Conservation (phyloP, 1,284 basidiomycete species). For the Rhodotorula sp. region DNA sequence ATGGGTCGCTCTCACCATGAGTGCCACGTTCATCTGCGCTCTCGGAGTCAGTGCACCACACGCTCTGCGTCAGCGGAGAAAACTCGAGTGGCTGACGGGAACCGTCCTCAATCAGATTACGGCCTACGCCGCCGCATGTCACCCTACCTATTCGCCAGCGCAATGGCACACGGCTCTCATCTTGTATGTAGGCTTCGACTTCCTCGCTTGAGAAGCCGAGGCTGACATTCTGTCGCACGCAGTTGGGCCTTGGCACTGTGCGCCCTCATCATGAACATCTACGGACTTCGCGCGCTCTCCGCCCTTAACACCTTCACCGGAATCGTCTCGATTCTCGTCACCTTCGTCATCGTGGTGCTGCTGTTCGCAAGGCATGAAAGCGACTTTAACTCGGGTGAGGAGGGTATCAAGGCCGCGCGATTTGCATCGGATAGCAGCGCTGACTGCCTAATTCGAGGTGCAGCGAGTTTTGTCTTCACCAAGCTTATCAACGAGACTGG, state of each 20-base stretch:
- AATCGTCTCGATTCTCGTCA: not conserved
- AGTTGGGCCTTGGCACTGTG: not conserved
- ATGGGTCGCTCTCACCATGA: not conserved
- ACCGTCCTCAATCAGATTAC: not conserved
- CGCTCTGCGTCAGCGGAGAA: not conserved
- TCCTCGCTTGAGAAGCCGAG: not conserved
- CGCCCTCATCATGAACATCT: constrained; percentile 4
- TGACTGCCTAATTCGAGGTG: no score
- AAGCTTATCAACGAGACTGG: constrained; percentile 7
- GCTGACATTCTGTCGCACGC: not conserved
- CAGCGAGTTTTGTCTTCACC: not conserved
- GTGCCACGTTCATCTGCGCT: not conserved
- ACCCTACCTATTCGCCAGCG: not conserved
- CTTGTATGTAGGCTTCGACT: not conserved
- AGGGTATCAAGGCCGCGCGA: no score
- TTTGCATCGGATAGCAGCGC: no score
- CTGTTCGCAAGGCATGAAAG: not conserved
- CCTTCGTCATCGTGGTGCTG: not conserved
- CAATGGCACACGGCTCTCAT: not conserved
- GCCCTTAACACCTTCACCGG: not conserved
- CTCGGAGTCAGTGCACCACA: not conserved
- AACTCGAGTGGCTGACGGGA: no score
- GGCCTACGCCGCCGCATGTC: not conserved
- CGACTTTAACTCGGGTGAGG: constrained; percentile 4
- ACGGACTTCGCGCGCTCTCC: not conserved